Conservation (phyloP, 257 asterid genomes). For the Fraxinus cuspidata region DNA sequence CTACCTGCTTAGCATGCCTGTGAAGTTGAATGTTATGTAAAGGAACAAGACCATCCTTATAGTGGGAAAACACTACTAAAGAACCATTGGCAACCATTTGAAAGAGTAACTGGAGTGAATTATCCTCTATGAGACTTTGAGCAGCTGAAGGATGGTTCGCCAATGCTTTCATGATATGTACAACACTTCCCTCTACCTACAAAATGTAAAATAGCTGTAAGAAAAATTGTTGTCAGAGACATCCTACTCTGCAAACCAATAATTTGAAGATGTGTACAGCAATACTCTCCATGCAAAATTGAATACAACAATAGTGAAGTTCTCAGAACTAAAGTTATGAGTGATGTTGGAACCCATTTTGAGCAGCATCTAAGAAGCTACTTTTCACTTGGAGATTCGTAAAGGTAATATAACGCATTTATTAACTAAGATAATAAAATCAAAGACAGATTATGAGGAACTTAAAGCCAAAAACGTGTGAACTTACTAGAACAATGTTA, state of each 20-base stretch:
- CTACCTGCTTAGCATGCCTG: slow-evolving; percentile 99
- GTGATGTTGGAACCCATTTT: not conserved
- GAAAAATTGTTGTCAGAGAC: not conserved
- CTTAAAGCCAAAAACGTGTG: not conserved
- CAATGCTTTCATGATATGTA: slow-evolving; percentile 97
- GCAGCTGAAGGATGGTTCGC: slow-evolving; percentile 87
- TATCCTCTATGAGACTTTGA: slow-evolving; percentile 91
- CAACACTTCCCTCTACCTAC: slow-evolving; percentile 96
- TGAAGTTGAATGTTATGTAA: slow-evolving; percentile 95
- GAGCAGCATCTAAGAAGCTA: not conserved
- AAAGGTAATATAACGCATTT: not conserved
- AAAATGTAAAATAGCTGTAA: slow-evolving; percentile 6
- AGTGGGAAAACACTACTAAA: slow-evolving; percentile 71
- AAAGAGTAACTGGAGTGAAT: slow-evolving; percentile 87
- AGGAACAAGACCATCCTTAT: slow-evolving; percentile 82
- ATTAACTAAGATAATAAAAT: not conserved
- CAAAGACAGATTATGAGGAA: not conserved
- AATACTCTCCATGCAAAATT: slow-evolving; percentile 11
- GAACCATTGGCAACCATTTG: slow-evolving; percentile 99
- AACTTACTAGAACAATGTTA: not conserved
- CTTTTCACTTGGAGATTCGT: not conserved
- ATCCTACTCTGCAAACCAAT: slow-evolving; percentile 1
- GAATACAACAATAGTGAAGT: not conserved
- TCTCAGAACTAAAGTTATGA: not conserved
- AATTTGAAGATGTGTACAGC: slow-evolving; percentile 14